Evolutionary conservation across 306 rosid species (phyloP).

Genomic region (Sicyos baderoa): DNA sequence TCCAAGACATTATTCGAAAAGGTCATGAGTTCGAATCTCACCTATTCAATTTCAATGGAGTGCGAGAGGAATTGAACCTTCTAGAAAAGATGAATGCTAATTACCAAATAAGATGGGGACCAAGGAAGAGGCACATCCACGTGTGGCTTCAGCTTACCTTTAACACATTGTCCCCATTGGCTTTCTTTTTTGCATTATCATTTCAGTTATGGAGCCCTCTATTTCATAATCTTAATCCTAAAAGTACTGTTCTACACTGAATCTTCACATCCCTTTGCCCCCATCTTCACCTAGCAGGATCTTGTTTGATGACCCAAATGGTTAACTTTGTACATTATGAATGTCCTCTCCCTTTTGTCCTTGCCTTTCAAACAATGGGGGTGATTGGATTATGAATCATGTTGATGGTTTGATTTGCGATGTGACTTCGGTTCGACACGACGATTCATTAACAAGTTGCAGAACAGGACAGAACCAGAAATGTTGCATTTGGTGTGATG

Average conservation of each 20-base stretch:
- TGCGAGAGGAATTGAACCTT: neutral
- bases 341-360: conserved; percentile 19
- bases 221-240: conserved; percentile 10
- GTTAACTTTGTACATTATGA: conserved; percentile 15
- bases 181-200: conserved; percentile 18
- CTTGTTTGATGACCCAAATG: conserved; percentile 13
- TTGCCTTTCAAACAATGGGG: neutral
- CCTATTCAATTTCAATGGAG: neutral
- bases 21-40: too few relatives aligned
- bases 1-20: conserved; percentile 38
- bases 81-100: conserved; percentile 7
- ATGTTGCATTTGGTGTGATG: neutral
- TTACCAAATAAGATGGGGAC: conserved; percentile 17
- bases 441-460: neutral
- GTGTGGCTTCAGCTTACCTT: conserved; percentile 10
- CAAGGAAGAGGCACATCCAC: conserved; percentile 22
- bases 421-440: neutral
- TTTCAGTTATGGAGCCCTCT: conserved; percentile 20
- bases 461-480: neutral
- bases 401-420: neutral
- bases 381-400: neutral
- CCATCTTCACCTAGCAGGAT: neutral
- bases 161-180: conserved; percentile 30
- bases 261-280: conserved; percentile 16
- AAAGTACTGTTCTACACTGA: neutral